Percentiles rank a stretch among this genome's conserved stretches.
These are phyloP conservation scores for Pseudogymnoascus sp. DNA, from an alignment of 2,329 filamentous ascomycete genomes.

Conservation along the genomic window DNA sequence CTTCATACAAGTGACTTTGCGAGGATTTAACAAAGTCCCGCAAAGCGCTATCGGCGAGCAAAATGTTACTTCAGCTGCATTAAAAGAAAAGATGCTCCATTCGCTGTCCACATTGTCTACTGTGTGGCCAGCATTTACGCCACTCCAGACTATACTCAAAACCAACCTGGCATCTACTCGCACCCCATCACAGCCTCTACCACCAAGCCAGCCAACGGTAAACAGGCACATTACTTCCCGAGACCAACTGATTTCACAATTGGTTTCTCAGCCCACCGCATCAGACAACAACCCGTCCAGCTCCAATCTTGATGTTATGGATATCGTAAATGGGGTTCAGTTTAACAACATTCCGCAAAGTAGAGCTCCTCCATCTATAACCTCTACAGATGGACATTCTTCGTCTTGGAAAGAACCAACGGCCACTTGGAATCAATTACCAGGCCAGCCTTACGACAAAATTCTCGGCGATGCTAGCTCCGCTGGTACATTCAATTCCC, in stretches of 20 bases:
- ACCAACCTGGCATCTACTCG: constrained; percentile 15
- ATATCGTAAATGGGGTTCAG: not conserved
- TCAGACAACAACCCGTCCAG: not conserved
- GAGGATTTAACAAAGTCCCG: constrained; percentile 21
- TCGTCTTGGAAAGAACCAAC: not conserved
- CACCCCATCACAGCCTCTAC: not conserved
- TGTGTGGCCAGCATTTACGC: constrained; percentile 24
- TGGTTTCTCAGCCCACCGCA: not conserved
- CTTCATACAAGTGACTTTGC: constrained; percentile 30
- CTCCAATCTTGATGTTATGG: not conserved
- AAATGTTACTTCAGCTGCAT: constrained; percentile 24
- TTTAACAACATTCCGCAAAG: not conserved
- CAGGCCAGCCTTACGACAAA: constrained; percentile 11
- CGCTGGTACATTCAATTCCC: constrained; percentile 16
- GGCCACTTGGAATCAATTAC: not conserved
- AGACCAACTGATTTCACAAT: not conserved
- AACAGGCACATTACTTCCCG: not conserved
- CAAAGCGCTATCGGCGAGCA: constrained; percentile 24
- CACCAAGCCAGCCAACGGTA: not conserved
- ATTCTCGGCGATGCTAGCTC: constrained; percentile 17
- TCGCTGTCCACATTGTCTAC: constrained; percentile 23
- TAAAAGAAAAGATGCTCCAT: constrained; percentile 24
- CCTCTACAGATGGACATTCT: not conserved
- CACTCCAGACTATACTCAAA: constrained; percentile 14
- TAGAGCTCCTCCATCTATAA: not conserved